These are phyloP conservation scores for Cetradonia linearis DNA, from an alignment of 495 filamentous ascomycete species.

Conservation along the genomic window DNA sequence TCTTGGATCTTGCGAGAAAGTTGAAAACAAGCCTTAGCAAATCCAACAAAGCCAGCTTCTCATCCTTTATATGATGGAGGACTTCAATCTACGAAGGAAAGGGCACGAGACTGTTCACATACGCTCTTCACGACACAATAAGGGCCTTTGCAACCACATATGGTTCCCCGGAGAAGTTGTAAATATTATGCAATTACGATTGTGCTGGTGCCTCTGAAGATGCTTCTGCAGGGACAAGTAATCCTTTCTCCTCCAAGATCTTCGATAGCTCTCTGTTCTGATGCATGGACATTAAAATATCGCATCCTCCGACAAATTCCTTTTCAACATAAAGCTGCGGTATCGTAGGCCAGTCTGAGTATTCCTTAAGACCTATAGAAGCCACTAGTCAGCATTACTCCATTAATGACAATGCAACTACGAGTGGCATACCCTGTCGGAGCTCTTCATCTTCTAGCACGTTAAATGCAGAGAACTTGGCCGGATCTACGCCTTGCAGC, in stretches of 20 bases:
- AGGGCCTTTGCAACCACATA: background rate
- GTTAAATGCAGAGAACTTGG: conserved; percentile 93
- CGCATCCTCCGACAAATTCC: conserved; percentile 93
- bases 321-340: conserved; percentile 91
- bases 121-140: background rate
- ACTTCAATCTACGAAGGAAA: background rate
- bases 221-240: conserved; percentile 50
- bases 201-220: background rate
- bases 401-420: background rate
- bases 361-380: conserved; percentile 83
- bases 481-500: conserved; percentile 89
- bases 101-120: background rate
- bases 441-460: conserved; percentile 85
- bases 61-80: background rate
- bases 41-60: background rate
- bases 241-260: conserved; percentile 79
- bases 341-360: conserved; percentile 97
- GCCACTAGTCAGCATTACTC: conserved; percentile 11
- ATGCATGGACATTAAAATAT: conserved; percentile 96
- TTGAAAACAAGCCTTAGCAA: background rate
- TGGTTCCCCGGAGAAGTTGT: background rate
- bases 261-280: conserved; percentile 90
- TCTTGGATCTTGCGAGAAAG: background rate
- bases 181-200: background rate
- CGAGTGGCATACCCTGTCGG: conserved; percentile 56